phyloP scores from a whole-genome alignment of 2,329 filamentous ascomycete genomes.

The Emmonsia crescens region DNA sequence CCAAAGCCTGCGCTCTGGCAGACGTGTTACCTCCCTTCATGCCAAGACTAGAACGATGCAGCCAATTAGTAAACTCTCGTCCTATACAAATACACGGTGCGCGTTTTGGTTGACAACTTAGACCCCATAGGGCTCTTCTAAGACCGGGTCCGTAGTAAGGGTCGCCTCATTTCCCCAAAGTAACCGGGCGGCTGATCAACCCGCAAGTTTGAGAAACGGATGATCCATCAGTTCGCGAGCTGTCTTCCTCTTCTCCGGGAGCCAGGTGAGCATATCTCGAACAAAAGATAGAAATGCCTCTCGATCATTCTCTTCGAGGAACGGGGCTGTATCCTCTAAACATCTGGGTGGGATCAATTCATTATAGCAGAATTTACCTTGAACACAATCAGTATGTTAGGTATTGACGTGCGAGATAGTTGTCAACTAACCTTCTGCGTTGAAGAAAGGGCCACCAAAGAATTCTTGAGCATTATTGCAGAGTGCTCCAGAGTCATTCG shows the following conservation, averaged over 20 bases:
- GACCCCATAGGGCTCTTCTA: too few species aligned
- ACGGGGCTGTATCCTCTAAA: slow-evolving; percentile 10
- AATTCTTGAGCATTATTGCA: slow-evolving; percentile 5
- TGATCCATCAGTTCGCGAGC: slow-evolving; percentile 21
- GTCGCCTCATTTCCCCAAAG: too few species aligned
- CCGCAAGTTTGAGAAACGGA: slow-evolving; percentile 21
- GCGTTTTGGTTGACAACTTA: too few species aligned
- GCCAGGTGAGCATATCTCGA: slow-evolving; percentile 20
- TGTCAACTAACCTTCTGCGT: slow-evolving; percentile 4
- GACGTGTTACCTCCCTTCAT: too few species aligned
- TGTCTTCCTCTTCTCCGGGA: slow-evolving; percentile 21
- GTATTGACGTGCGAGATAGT: background rate
- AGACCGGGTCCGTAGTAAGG: too few species aligned
- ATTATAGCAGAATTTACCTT: slow-evolving; percentile 12
- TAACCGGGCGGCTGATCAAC: too few species aligned
- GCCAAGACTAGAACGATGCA: too few species aligned
- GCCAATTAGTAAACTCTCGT: too few species aligned
- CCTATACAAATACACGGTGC: too few species aligned
- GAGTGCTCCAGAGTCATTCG: slow-evolving; percentile 3
- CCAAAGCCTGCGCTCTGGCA: too few species aligned
- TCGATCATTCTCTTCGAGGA: slow-evolving; percentile 16
- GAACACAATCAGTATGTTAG: background rate
- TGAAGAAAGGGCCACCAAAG: slow-evolving; percentile 7
- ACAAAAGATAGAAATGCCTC: slow-evolving; percentile 20
- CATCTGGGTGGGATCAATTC: slow-evolving; percentile 13